These are phyloP conservation scores for Nakataea oryzae DNA, from an alignment of 2,329 filamentous ascomycete genomes.

Conservation along the genomic window DNA sequence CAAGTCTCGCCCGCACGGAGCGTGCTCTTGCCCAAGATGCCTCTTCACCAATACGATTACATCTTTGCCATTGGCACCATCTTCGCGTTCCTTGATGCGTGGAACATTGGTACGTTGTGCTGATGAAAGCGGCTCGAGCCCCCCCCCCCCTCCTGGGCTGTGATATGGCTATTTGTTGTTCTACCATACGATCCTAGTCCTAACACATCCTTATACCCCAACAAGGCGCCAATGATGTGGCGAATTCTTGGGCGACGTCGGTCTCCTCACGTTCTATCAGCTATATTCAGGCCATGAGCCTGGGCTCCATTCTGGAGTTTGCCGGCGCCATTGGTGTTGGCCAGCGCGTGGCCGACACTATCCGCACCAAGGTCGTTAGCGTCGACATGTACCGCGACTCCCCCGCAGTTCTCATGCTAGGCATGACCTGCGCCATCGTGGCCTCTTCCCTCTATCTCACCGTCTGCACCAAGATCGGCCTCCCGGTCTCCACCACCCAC, in stretches of 20 bases:
- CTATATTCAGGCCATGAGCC: constrained; percentile 48
- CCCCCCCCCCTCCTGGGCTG: not conserved
- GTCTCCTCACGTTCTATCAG: constrained; percentile 59
- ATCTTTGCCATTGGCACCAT: constrained; percentile 54
- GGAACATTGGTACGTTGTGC: constrained; percentile 44
- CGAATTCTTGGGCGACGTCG: constrained; percentile 66
- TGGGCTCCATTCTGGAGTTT: constrained; percentile 51
- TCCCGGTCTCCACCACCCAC: constrained; percentile 53
- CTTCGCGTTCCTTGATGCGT: constrained; percentile 56
- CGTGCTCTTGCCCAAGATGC: constrained; percentile 7
- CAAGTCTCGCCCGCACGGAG: not conserved
- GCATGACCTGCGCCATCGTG: constrained; percentile 44
- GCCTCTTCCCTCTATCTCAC: constrained; percentile 47
- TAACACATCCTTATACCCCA: constrained; percentile 4
- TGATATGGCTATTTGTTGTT: not conserved
- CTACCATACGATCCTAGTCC: not conserved
- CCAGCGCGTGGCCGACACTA: constrained; percentile 49
- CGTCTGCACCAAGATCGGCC: constrained; percentile 39
- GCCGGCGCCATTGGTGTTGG: constrained; percentile 50
- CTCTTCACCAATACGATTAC: constrained; percentile 48
- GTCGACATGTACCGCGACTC: constrained; percentile 31
- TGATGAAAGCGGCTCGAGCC: not conserved
- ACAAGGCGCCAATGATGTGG: constrained; percentile 51
- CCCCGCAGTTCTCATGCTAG: constrained; percentile 45
- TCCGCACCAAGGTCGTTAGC: constrained; percentile 48